A percentile compares a stretch with the other conserved stretches of the same genome.
These are phyloP conservation scores for Mychonastes homosphaera DNA, from an alignment of 139 green algal genomes.

Conservation along the genomic window DNA sequence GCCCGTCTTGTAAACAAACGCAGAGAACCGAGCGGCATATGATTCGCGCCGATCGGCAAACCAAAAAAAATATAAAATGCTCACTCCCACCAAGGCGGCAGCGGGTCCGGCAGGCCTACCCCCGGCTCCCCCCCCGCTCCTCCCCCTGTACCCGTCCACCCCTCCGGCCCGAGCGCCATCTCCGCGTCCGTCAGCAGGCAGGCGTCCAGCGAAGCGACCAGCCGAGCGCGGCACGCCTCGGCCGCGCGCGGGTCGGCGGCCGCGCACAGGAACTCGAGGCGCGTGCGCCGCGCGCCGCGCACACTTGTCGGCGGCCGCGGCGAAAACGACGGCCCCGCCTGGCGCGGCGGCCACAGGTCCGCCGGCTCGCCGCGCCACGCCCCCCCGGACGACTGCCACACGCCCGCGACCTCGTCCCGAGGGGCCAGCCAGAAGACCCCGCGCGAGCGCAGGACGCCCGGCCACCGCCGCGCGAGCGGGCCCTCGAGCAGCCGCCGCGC, in stretches of 20 bases:
- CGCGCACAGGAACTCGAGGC: not conserved
- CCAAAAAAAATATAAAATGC: not conserved
- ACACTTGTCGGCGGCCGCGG: not conserved
- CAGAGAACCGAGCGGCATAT: constrained; percentile 1
- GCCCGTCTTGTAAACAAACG: not conserved
- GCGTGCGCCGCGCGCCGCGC: too few species aligned
- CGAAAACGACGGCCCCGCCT: not conserved
- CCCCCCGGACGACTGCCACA: constrained; percentile 41
- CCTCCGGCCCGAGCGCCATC: constrained; percentile 37
- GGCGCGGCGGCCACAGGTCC: not conserved
- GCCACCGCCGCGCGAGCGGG: constrained; percentile 30
- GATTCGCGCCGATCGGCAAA: not conserved
- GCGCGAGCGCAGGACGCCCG: constrained; percentile 43
- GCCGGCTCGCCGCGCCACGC: constrained; percentile 42
- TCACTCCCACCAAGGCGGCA: constrained; percentile 26
- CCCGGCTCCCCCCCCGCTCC: too few species aligned
- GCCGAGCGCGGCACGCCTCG: not conserved
- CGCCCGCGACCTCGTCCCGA: constrained; percentile 39
- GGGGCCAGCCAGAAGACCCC: constrained; percentile 56
- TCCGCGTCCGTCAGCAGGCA: constrained; percentile 53
- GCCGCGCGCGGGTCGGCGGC: too few species aligned
- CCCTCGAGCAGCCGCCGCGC: constrained; percentile 29
- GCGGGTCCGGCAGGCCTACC: constrained; percentile 22
- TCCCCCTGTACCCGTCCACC: too few species aligned
- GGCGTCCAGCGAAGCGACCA: constrained; percentile 45